Conservation (phyloP, 495 filamentous ascomycete genomes). For the Daldinia concentrica region DNA sequence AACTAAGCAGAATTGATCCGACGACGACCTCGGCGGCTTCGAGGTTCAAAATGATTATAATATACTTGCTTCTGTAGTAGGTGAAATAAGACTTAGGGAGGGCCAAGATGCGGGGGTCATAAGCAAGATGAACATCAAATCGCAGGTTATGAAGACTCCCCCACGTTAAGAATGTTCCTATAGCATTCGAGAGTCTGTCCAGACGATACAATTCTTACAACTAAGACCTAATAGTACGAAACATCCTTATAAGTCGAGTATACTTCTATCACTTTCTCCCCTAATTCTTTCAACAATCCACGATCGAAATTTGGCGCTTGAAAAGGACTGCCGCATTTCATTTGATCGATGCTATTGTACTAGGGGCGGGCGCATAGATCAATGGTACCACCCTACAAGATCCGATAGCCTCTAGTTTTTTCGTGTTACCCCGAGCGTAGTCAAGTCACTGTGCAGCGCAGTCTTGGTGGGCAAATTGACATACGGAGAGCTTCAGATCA, state of each 20-base stretch:
- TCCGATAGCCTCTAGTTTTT: slow-evolving; percentile 23
- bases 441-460: slow-evolving; percentile 38
- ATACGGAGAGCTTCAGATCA: slow-evolving; percentile 34
- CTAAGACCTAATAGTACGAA: slow-evolving; percentile 3
- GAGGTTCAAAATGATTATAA: slow-evolving; percentile 15
- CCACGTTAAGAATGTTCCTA: slow-evolving; percentile 14
- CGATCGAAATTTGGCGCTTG: slow-evolving; percentile 4
- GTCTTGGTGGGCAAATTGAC: slow-evolving; percentile 30
- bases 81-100: slow-evolving; percentile 14
- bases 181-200: slow-evolving; percentile 9
- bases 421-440: slow-evolving; percentile 39
- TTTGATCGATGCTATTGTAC: slow-evolving; percentile 6
- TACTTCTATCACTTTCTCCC: background rate
- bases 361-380: slow-evolving; percentile 20
- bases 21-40: slow-evolving; percentile 17
- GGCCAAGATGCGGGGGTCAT: slow-evolving; percentile 36
- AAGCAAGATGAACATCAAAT: slow-evolving; percentile 32
- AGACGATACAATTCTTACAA: slow-evolving; percentile 9
- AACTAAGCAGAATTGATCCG: slow-evolving; percentile 31
- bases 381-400: slow-evolving; percentile 38
- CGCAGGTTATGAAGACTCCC: slow-evolving; percentile 5
- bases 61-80: slow-evolving; percentile 19
- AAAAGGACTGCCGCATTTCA: background rate
- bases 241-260: slow-evolving; percentile 14
- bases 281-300: background rate